Evolutionary conservation across 169 alveolate genomes (phyloP).

Genomic region (Babesia sp.): DNA sequence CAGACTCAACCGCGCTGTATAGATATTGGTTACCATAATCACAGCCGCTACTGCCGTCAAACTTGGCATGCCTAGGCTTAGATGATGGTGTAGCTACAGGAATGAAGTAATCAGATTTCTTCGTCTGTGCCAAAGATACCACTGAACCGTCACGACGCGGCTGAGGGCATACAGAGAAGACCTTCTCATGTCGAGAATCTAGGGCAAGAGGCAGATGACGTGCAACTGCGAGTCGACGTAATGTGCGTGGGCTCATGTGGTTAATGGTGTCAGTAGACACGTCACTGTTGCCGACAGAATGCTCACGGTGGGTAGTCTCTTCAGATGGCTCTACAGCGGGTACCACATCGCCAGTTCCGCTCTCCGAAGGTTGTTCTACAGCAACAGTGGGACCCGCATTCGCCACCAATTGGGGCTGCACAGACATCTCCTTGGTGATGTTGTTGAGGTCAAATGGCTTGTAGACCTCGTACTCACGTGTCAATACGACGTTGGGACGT

Average conservation of each 20-base stretch:
- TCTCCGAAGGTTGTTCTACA: neutral
- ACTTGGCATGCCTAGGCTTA: neutral
- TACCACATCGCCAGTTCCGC: neutral
- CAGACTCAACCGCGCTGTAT: neutral
- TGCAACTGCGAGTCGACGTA: conserved; percentile 15
- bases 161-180: conserved; percentile 9
- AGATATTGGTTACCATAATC: neutral
- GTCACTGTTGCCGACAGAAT: neutral
- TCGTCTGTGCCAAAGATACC: neutral
- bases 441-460: conserved; percentile 5
- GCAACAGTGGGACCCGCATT: neutral
- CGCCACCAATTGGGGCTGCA: neutral
- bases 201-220: conserved; percentile 35
- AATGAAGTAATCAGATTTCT: no score
- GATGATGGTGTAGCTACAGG: neutral
- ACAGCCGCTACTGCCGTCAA: conserved; percentile 24
- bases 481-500: neutral
- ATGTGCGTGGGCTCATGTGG: neutral
- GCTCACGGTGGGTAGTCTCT: neutral
- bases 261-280: neutral
- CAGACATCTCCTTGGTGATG: neutral
- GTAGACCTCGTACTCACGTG: conserved; percentile 22
- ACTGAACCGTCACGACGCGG: conserved; percentile 11
- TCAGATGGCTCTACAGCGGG: neutral
- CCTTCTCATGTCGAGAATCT: conserved; percentile 25